Percentiles rank a stretch among this genome's conserved stretches.
These are phyloP conservation scores for Athelia sp. DNA, from an alignment of 1,284 basidiomycete species.

Conservation along the genomic window DNA sequence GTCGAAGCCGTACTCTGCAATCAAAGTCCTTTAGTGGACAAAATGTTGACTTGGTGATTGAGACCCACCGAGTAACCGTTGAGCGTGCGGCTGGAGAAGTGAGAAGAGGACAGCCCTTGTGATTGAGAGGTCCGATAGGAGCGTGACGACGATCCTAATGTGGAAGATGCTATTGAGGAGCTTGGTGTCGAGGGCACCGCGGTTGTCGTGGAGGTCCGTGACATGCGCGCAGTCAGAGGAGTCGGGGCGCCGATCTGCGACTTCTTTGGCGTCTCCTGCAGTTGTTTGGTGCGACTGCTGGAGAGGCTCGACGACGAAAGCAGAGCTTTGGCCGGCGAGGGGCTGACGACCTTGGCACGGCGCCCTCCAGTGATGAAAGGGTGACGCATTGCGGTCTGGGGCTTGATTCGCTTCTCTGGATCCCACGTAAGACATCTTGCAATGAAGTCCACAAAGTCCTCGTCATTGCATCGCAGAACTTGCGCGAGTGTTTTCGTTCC, in stretches of 20 bases:
- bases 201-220: constrained; percentile 42
- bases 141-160: constrained; percentile 29
- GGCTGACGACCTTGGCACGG: constrained; percentile 42
- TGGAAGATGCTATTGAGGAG: constrained; percentile 21
- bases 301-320: constrained; percentile 50
- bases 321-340: constrained; percentile 43
- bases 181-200: constrained; percentile 59
- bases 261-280: constrained; percentile 78
- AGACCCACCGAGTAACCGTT: constrained; percentile 23
- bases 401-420: constrained; percentile 93
- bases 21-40: background rate
- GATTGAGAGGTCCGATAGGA: constrained; percentile 36
- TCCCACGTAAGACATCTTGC: constrained; percentile 97
- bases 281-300: constrained; percentile 37
- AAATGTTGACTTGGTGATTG: background rate
- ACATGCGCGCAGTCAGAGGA: constrained; percentile 69
- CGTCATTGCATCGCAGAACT: constrained; percentile 86
- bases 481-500: constrained; percentile 86
- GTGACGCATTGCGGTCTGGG: constrained; percentile 89
- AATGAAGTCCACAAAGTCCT: constrained; percentile 89
- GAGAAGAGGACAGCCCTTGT: constrained; percentile 34
- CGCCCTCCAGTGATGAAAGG: constrained; percentile 76
- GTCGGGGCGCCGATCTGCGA: constrained; percentile 82
- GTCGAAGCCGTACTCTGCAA: constrained; percentile 21
- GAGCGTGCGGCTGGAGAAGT: constrained; percentile 35